Conservation (phyloP, 768 basidiomycete species). For the Russula griseocarnosa region DNA sequence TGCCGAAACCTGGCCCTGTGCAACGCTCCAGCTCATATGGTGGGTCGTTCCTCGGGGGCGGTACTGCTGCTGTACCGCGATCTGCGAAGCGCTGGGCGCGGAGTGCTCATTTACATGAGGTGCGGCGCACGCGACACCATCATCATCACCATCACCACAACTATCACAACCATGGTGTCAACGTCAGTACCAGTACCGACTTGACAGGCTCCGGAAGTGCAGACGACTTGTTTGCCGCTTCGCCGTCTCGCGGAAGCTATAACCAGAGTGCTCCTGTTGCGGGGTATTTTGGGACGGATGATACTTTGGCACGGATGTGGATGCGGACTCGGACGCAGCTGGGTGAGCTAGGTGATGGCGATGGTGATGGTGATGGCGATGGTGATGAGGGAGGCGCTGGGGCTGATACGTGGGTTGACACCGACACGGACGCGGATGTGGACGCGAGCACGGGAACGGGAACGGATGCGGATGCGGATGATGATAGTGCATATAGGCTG, state of each 20-base stretch:
- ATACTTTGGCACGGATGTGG: neutral
- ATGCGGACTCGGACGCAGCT: too few species aligned
- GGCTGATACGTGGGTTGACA: constrained; percentile 25
- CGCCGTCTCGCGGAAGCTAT: neutral
- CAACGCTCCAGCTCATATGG: constrained; percentile 46
- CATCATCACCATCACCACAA: neutral
- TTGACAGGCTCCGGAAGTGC: neutral
- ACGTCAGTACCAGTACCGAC: neutral
- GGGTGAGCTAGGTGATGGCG: neutral
- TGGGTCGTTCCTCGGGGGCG: constrained; percentile 31
- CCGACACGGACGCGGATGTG: constrained; percentile 22
- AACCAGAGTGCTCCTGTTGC: constrained; percentile 2
- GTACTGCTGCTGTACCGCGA: constrained; percentile 36
- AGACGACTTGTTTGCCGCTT: constrained; percentile 13
- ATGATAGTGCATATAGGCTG: neutral
- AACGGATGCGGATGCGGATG: neutral
- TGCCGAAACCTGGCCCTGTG: constrained; percentile 31
- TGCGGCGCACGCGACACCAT: constrained; percentile 34
- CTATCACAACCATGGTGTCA: neutral
- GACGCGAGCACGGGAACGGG: neutral
- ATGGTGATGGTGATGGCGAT: neutral
- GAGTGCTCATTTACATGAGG: constrained; percentile 66
- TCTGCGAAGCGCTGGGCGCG: constrained; percentile 57
- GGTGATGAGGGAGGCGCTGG: neutral
- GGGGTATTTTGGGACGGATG: neutral